These are phyloP conservation scores for Backusella psychrophila DNA, from an alignment of 192 early-diverging fungal species.

Conservation along the genomic window DNA sequence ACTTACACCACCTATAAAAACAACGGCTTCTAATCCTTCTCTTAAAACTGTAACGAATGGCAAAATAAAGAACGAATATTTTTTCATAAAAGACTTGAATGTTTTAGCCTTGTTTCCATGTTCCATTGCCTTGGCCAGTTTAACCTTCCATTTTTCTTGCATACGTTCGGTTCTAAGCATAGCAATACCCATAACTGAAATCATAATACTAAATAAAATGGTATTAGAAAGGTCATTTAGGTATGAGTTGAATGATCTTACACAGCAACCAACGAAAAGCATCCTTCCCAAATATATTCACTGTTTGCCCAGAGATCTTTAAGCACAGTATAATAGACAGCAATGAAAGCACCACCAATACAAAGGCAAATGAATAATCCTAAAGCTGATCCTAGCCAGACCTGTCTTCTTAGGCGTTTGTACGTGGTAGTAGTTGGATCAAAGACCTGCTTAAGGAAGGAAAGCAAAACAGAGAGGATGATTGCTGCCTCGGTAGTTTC, in stretches of 20 bases:
- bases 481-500: slow-evolving; percentile 75
- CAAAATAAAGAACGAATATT: slow-evolving; percentile 76
- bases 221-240: slow-evolving; percentile 1
- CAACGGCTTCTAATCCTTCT: slow-evolving; percentile 88
- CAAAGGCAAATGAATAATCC: slow-evolving; percentile 69
- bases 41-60: slow-evolving; percentile 84
- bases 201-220: slow-evolving; percentile 55
- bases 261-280: slow-evolving; percentile 43
- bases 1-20: slow-evolving; percentile 85
- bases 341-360: slow-evolving; percentile 78
- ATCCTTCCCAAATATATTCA: slow-evolving; percentile 84
- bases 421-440: slow-evolving; percentile 41
- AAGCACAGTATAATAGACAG: slow-evolving; percentile 63
- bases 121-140: slow-evolving; percentile 37
- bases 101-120: slow-evolving; percentile 9
- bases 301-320: slow-evolving; percentile 55
- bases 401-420: slow-evolving; percentile 58
- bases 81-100: slow-evolving; percentile 43
- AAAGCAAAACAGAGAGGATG: slow-evolving; percentile 82
- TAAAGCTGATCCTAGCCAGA: slow-evolving; percentile 72
- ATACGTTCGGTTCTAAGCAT: slow-evolving; percentile 73
- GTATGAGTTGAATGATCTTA: neutral
- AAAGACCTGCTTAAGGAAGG: slow-evolving; percentile 72
- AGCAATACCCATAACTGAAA: slow-evolving; percentile 79
- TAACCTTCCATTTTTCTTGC: slow-evolving; percentile 73